phyloP scores from a whole-genome alignment of 768 basidiomycete genomes.

The Thelephora aurantiotincta region DNA sequence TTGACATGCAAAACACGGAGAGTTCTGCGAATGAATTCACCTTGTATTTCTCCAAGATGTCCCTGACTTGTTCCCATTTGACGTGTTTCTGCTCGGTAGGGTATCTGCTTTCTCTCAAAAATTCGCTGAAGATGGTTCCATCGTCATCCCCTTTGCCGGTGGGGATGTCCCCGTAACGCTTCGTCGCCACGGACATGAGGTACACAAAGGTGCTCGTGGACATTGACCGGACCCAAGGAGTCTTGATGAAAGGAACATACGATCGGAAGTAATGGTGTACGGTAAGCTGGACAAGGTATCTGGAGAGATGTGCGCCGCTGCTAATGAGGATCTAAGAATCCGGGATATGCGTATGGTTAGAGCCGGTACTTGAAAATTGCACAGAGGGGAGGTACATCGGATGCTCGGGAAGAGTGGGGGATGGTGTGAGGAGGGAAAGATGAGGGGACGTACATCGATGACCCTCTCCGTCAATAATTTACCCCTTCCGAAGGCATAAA shows the following conservation, averaged over 20 bases:
- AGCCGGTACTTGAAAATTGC: neutral
- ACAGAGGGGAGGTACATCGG: conserved; percentile 2
- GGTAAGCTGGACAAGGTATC: conserved; percentile 66
- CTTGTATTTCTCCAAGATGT: conserved; percentile 57
- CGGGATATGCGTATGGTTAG: conserved; percentile 1
- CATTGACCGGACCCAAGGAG: conserved; percentile 57
- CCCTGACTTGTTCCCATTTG: conserved; percentile 49
- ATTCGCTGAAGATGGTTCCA: conserved; percentile 45
- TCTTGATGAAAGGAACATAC: conserved; percentile 60
- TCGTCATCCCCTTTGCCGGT: conserved; percentile 65
- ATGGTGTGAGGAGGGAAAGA: conserved; percentile 6
- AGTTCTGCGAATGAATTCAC: conserved; percentile 21
- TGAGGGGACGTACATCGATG: conserved; percentile 42
- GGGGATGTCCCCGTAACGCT: conserved; percentile 52
- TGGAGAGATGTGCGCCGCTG: conserved; percentile 66
- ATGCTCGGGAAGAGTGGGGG: conserved; percentile 2
- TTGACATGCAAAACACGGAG: conserved; percentile 7
- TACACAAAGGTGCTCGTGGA: conserved; percentile 45
- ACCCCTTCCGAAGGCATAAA: conserved; percentile 61
- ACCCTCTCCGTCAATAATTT: conserved; percentile 49
- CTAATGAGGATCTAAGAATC: conserved; percentile 46
- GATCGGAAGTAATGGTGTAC: conserved; percentile 71
- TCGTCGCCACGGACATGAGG: conserved; percentile 44
- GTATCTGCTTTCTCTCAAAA: conserved; percentile 57
- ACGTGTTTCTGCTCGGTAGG: conserved; percentile 44